These are phyloP conservation scores for Protomyces gravidus DNA, from an alignment of 1,139 yeast species.

Conservation along the genomic window DNA sequence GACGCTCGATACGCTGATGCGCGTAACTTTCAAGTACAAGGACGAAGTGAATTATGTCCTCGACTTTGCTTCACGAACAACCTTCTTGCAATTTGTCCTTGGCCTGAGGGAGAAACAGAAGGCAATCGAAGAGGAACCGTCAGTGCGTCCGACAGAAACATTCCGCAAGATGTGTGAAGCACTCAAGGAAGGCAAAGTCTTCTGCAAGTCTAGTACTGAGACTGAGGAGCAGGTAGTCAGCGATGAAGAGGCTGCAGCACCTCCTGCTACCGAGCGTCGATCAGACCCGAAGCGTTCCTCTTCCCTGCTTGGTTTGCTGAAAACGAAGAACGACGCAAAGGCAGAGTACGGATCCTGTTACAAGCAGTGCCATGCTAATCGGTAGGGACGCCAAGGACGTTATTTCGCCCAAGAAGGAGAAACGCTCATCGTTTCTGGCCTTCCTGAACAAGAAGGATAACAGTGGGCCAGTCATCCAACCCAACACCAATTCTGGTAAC, in stretches of 20 bases:
- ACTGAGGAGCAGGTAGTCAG: slow-evolving; percentile 8
- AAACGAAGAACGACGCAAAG: no score
- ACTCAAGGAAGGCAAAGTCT: slow-evolving; percentile 17
- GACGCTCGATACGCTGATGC: neutral
- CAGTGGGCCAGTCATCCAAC: no score
- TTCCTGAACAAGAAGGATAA: neutral
- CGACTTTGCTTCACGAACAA: slow-evolving; percentile 3
- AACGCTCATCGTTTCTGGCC: slow-evolving; percentile 3
- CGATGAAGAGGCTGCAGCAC: slow-evolving; percentile 10
- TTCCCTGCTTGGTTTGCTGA: neutral
- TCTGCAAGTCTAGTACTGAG: slow-evolving; percentile 2
- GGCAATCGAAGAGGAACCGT: neutral
- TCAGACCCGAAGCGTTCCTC: neutral
- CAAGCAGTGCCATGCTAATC: neutral
- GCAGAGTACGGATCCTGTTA: neutral
- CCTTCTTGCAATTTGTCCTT: slow-evolving; percentile 9
- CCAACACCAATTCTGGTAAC: no score
- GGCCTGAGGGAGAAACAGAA: slow-evolving; percentile 5
- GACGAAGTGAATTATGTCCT: slow-evolving; percentile 6
- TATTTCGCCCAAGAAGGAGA: slow-evolving; percentile 11
- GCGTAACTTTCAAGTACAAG: slow-evolving; percentile 4
- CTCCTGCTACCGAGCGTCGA: neutral
- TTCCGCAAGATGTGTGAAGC: slow-evolving; percentile 3
- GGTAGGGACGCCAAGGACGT: neutral
- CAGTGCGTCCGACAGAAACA: neutral